Conservation (phyloP, 2,329 filamentous ascomycete genomes). For the Capronia coronata region DNA sequence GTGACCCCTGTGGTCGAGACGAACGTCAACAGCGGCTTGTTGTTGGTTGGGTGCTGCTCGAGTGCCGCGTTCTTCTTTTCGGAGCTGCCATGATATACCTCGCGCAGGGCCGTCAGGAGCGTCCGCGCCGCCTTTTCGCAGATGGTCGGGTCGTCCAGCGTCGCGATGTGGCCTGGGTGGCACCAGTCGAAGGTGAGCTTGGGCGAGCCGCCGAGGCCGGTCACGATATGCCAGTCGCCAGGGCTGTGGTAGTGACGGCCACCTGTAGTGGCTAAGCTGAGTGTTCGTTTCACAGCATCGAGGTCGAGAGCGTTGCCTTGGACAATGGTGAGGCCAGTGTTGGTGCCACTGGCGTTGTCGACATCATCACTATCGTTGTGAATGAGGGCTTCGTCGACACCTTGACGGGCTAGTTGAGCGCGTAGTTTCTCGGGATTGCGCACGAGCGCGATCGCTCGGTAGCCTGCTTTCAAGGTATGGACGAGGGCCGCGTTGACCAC, state of each 20-base stretch:
- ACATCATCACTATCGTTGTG: constrained; percentile 27
- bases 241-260: too few species aligned
- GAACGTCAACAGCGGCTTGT: constrained; percentile 29
- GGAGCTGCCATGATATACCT: constrained; percentile 27
- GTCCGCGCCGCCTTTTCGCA: constrained; percentile 32
- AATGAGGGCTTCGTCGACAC: constrained; percentile 35
- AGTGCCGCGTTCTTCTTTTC: too few species aligned
- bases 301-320: constrained; percentile 43
- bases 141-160: constrained; percentile 33
- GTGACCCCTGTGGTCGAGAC: constrained; percentile 35
- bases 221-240: constrained; percentile 38
- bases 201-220: constrained; percentile 40
- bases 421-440: constrained; percentile 47
- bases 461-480: constrained; percentile 40
- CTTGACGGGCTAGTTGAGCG: constrained; percentile 37
- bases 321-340: constrained; percentile 47
- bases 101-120: constrained; percentile 28
- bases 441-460: constrained; percentile 42
- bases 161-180: constrained; percentile 28
- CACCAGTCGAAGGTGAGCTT: constrained; percentile 27
- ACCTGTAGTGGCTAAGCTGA: constrained; percentile 31
- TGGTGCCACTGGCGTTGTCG: too few species aligned
- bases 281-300: constrained; percentile 36
- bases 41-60: neutral
- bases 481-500: constrained; percentile 42